Conservation (phyloP, 1,284 basidiomycete genomes). For the Grifola frondosa region DNA sequence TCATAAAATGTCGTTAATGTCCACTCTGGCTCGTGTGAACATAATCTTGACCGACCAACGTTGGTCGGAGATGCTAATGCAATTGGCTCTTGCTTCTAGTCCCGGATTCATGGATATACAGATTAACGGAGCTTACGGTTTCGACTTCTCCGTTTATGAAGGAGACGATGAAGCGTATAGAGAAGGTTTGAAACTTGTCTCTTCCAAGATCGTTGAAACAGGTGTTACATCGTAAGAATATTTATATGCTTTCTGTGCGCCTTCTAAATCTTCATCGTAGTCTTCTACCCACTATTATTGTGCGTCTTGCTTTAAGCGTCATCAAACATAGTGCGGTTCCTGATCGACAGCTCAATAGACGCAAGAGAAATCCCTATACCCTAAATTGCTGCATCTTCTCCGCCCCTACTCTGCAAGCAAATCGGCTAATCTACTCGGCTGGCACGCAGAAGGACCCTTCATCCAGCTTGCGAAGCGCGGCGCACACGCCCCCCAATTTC, state of each 20-base stretch:
- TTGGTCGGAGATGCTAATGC: too few species aligned
- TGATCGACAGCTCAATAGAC: conserved; percentile 52
- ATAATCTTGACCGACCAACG: too few species aligned
- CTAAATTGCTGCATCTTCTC: conserved; percentile 61
- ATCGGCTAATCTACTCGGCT: conserved; percentile 76
- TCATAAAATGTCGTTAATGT: too few species aligned
- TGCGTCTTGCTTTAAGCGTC: conserved; percentile 38
- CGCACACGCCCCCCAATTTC: conserved; percentile 72
- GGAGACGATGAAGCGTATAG: conserved; percentile 68
- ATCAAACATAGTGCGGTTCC: conserved; percentile 1
- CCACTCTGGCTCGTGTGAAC: too few species aligned
- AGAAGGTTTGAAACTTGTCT: conserved; percentile 68
- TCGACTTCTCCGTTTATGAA: conserved; percentile 84
- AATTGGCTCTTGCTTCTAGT: too few species aligned
- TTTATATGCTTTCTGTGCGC: conserved; percentile 1
- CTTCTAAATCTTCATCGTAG: conserved; percentile 32
- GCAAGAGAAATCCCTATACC: conserved; percentile 71
- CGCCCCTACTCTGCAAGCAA: conserved; percentile 58
- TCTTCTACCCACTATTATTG: conserved; percentile 77
- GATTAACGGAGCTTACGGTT: conserved; percentile 86
- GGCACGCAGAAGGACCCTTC: conserved; percentile 91
- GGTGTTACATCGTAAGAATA: conserved; percentile 79
- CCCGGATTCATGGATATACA: conserved; percentile 81
- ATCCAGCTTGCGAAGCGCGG: conserved; percentile 78
- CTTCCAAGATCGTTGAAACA: conserved; percentile 79